Conservation (phyloP, 305 asterid genomes). For the Fraxinus paxiana region DNA sequence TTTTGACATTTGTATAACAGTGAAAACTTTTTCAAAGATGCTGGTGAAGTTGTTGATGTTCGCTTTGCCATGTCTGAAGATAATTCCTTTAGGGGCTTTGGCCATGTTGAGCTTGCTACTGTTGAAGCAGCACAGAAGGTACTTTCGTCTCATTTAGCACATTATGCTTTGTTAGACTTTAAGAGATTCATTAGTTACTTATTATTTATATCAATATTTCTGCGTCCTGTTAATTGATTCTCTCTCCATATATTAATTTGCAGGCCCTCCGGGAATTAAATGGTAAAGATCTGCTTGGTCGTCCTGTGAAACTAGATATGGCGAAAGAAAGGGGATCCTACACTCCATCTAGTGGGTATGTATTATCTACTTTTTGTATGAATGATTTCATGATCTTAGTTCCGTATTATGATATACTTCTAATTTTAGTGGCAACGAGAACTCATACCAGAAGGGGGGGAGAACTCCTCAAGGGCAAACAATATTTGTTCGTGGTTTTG, state of each 20-base stretch:
- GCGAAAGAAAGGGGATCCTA: constrained; percentile 53
- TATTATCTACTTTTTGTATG: neutral
- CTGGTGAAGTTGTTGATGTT: constrained; percentile 64
- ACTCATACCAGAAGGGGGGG: constrained; percentile 46
- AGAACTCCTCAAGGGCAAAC: constrained; percentile 46
- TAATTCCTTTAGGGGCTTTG: constrained; percentile 66
- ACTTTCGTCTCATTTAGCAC: neutral
- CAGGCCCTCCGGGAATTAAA: constrained; percentile 63
- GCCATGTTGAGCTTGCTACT: constrained; percentile 75
- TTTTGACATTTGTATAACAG: constrained; percentile 31
- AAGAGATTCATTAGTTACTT: neutral
- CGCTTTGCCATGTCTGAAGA: constrained; percentile 56
- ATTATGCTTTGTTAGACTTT: neutral
- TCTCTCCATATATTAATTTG: neutral
- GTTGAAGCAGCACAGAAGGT: constrained; percentile 70
- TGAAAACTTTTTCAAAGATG: constrained; percentile 59
- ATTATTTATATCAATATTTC: neutral
- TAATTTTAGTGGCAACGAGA: constrained; percentile 35
- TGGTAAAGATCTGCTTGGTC: constrained; percentile 63
- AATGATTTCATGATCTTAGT: neutral
- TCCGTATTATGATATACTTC: neutral
- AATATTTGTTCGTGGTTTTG: constrained; percentile 61
- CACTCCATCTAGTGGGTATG: constrained; percentile 55
- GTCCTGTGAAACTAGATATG: constrained; percentile 60
- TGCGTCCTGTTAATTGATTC: neutral